Conservation (phyloP, 2,329 filamentous ascomycete genomes). For the Scytalidium lignicola region DNA sequence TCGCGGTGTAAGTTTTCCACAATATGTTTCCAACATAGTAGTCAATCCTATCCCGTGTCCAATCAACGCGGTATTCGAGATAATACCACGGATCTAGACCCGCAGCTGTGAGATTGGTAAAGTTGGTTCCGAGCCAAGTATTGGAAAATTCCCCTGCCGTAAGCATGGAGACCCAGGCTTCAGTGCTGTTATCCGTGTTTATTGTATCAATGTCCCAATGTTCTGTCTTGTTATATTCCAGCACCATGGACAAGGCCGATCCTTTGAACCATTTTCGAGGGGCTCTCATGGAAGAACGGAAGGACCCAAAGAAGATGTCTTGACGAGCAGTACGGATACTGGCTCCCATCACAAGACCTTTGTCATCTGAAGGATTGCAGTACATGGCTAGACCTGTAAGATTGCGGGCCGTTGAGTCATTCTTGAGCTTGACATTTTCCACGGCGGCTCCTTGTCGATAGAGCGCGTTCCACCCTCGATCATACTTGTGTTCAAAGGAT, state of each 20-base stretch:
- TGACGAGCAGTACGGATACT: slow-evolving; percentile 36
- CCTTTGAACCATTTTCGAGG: slow-evolving; percentile 31
- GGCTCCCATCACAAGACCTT: slow-evolving; percentile 34
- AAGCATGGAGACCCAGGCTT: slow-evolving; percentile 35
- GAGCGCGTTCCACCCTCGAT: slow-evolving; percentile 40
- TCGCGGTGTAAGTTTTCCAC: slow-evolving; percentile 27
- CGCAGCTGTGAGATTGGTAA: slow-evolving; percentile 5
- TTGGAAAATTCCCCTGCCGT: slow-evolving; percentile 33
- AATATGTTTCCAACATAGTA: slow-evolving; percentile 36
- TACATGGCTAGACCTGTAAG: slow-evolving; percentile 5
- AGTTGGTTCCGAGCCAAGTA: slow-evolving; percentile 27
- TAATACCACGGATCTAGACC: slow-evolving; percentile 35
- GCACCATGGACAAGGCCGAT: slow-evolving; percentile 39
- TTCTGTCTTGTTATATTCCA: slow-evolving; percentile 39
- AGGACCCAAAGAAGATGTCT: slow-evolving; percentile 44
- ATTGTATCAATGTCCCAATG: slow-evolving; percentile 37
- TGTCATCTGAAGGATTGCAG: slow-evolving; percentile 3
- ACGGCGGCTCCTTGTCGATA: slow-evolving; percentile 38
- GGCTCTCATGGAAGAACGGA: slow-evolving; percentile 37
- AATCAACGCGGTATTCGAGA: slow-evolving; percentile 41
- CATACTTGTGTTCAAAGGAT: slow-evolving; percentile 36
- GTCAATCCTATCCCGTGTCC: slow-evolving; percentile 36
- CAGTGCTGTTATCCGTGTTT: slow-evolving; percentile 34
- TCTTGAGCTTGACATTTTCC: slow-evolving; percentile 32
- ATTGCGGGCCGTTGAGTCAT: slow-evolving; percentile 12